Conservation (phyloP, 139 green algal genomes). For the Dunaliella primolecta region DNA sequence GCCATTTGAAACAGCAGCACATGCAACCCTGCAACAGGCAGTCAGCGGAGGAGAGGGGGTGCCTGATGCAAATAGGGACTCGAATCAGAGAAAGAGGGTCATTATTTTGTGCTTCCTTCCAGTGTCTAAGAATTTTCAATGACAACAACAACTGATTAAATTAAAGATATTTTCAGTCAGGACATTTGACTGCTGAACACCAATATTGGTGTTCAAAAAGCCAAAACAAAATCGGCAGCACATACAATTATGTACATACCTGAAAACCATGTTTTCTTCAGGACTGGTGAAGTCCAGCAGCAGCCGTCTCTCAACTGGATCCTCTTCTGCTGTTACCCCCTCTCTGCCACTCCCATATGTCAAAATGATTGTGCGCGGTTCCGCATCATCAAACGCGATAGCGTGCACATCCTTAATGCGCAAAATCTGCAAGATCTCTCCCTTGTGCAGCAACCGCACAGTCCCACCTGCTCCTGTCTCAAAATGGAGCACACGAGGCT, state of each 20-base stretch:
- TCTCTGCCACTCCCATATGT: not conserved
- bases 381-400: slow-evolving; percentile 42
- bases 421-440: not conserved
- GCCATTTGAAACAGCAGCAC: not conserved
- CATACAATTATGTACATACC: no score
- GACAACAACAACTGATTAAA: no score
- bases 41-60: no score
- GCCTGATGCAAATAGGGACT: no score
- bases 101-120: no score
- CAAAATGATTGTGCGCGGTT: slow-evolving; percentile 42
- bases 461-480: slow-evolving; percentile 24
- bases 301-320: slow-evolving; percentile 33
- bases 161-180: no score
- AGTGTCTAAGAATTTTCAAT: no score
- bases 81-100: no score
- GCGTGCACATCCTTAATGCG: not conserved
- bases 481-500: slow-evolving; percentile 46
- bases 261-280: slow-evolving; percentile 49
- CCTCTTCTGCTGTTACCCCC: not conserved
- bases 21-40: slow-evolving; percentile 10
- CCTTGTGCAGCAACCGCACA: slow-evolving; percentile 5
- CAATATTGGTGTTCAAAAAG: no score
- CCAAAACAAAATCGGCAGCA: no score
- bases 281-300: slow-evolving; percentile 45
- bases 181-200: no score